Base-by-base conservation (phyloP, 139 green algal species). In the Volvox reticuliferus region DNA sequence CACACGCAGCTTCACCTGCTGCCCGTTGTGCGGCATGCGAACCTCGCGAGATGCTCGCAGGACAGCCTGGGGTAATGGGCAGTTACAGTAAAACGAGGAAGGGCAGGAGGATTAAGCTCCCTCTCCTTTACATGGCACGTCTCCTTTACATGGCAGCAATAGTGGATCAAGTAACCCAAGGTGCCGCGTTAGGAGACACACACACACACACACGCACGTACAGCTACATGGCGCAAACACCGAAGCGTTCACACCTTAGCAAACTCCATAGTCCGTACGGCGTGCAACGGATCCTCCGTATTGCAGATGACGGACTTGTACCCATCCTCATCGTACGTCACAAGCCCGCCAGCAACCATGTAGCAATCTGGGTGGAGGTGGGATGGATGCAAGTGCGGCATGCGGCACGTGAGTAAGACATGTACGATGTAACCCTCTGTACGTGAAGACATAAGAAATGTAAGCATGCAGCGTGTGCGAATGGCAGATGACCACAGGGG, bases 281-380 rank as follows among this genome's bases (percentile, higher is more conserved):
- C 73, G 35, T 80, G 73, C 73, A 80, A 17, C 73, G 73, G 73
- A 12, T 80, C 73, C 73, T 80, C 73, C 73, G 21, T n/a, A 16
- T 26, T 67, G n/a, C 33, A 82, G 30, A 62, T 68, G 22, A 89
- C 84, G 32, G 77, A 75, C 33, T 50, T 76, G 61, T 82, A 89
- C 13, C 84, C 84, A 35, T 89, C 84, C 21, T 81, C 83, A 33
- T 92, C 88, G 22, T 69, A 91, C 65, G 82, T 82, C 76, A 93
- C 75, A 14, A 95, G 90, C 13, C 92, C 92, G 6, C 85, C 92
- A 24, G 88, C 87, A n/a, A 93, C 92, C 87, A 95, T 91, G 86
- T 95, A 95, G 90, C 90, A 95, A 82, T 95, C 92, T 75, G 67
- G 44, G 44, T 9, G 9, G 44, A 55, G 44, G 44, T 55, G 44